A percentile compares a stretch with the other conserved stretches of the same genome.
phyloP scores from a whole-genome alignment of 768 basidiomycete genomes.

The Chalciporus chontae region DNA sequence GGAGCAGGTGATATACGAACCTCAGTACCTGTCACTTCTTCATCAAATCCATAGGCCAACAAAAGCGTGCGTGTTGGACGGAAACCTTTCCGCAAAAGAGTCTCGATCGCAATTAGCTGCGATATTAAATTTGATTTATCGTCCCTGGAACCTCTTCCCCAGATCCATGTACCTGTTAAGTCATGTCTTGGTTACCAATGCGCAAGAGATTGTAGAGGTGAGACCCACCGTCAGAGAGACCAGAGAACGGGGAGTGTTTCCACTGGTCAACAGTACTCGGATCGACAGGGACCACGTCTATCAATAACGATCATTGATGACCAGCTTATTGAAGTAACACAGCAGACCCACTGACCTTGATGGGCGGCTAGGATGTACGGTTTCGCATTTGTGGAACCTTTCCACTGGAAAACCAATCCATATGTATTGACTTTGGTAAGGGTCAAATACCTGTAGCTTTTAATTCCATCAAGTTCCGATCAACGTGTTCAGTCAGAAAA shows the following conservation, averaged over 20 bases:
- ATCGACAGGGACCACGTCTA: slow-evolving; percentile 65
- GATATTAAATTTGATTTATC: slow-evolving; percentile 68
- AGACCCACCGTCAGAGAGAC: slow-evolving; percentile 39
- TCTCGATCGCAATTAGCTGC: slow-evolving; percentile 46
- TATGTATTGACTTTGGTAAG: slow-evolving; percentile 58
- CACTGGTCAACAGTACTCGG: slow-evolving; percentile 48
- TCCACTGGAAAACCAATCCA: slow-evolving; percentile 55
- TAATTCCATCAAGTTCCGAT: not conserved
- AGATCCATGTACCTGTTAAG: slow-evolving; percentile 51
- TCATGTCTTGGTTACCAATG: slow-evolving; percentile 26
- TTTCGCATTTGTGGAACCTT: slow-evolving; percentile 47
- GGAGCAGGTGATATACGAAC: not conserved
- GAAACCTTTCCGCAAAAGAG: slow-evolving; percentile 43
- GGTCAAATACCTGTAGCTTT: slow-evolving; percentile 43
- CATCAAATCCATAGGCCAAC: slow-evolving; percentile 48
- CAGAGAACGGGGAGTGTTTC: slow-evolving; percentile 58
- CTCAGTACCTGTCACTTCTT: slow-evolving; percentile 45
- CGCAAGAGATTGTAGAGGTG: too few relatives aligned
- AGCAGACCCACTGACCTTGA: slow-evolving; percentile 32
- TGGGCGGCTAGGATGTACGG: slow-evolving; percentile 53
- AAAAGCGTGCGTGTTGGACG: slow-evolving; percentile 41
- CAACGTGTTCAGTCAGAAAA: slow-evolving; percentile 9
- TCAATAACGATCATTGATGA: not conserved
- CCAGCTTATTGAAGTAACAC: not conserved
- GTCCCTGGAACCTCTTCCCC: slow-evolving; percentile 74